Conservation (phyloP, 2,329 filamentous ascomycete genomes). For the Fusarium coicis region DNA sequence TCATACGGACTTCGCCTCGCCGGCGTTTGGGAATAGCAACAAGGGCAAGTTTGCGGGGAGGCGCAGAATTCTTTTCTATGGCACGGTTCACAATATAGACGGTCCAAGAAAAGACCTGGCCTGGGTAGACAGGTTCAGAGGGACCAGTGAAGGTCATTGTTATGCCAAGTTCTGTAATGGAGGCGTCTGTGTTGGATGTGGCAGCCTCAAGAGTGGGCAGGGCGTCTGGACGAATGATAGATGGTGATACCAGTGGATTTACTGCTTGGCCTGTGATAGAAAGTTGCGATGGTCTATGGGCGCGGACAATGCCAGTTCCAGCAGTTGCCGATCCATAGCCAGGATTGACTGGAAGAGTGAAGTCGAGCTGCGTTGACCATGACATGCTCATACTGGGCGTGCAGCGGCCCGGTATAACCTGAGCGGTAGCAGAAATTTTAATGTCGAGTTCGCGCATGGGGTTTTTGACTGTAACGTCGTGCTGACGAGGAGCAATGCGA, state of each 20-base stretch:
- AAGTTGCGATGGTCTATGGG: conserved; percentile 71
- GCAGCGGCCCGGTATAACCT: conserved; percentile 66
- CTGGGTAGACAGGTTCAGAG: conserved; percentile 64
- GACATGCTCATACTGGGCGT: conserved; percentile 70
- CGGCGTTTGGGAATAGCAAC: conserved; percentile 73
- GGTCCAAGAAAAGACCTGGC: conserved; percentile 76
- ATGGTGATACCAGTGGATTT: conserved; percentile 67
- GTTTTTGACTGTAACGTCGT: conserved; percentile 58
- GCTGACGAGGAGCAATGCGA: conserved; percentile 65
- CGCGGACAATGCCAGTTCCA: conserved; percentile 66
- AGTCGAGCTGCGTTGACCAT: conserved; percentile 77
- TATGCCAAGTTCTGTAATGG: conserved; percentile 72
- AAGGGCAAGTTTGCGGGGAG: conserved; percentile 75
- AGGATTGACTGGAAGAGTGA: conserved; percentile 72
- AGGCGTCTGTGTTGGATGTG: conserved; percentile 56
- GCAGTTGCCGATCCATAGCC: conserved; percentile 65
- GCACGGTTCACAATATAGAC: conserved; percentile 82
- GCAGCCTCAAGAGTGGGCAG: conserved; percentile 68
- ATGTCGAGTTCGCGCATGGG: conserved; percentile 66
- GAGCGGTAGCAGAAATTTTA: conserved; percentile 68
- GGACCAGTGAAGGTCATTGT: conserved; percentile 80
- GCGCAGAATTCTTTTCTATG: conserved; percentile 53
- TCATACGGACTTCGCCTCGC: conserved; percentile 64
- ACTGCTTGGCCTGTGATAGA: conserved; percentile 67
- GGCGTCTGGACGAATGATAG: conserved; percentile 68